Percentiles rank a stretch among this genome's conserved stretches.
Conservation (phyloP, 1,284 basidiomycete species). For the Cystobasidium slooffiae region DNA sequence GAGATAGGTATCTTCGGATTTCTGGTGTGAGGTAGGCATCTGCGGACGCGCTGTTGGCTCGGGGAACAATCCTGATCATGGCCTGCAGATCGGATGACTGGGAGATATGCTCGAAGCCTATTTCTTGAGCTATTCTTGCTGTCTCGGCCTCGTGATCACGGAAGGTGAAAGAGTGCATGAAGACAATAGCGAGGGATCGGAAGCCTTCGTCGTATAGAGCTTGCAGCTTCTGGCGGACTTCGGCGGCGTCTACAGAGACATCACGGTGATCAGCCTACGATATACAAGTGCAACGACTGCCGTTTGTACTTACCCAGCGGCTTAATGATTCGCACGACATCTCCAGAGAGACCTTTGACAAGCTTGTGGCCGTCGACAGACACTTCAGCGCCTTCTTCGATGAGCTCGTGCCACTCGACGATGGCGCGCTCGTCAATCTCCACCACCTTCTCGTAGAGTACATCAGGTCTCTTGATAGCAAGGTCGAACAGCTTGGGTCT, state of each 20-base stretch:
- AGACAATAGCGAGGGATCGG: slow-evolving; percentile 81
- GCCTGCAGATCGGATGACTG: slow-evolving; percentile 79
- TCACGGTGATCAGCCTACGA: background rate
- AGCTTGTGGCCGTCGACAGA: slow-evolving; percentile 67
- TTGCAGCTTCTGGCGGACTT: slow-evolving; percentile 64
- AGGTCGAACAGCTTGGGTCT: slow-evolving; percentile 70
- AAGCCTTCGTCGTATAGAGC: slow-evolving; percentile 75
- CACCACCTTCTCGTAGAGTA: slow-evolving; percentile 78
- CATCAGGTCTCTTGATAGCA: slow-evolving; percentile 65
- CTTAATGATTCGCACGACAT: slow-evolving; percentile 84
- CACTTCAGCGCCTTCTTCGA: slow-evolving; percentile 73
- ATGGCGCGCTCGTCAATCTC: slow-evolving; percentile 87
- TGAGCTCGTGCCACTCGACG: slow-evolving; percentile 61
- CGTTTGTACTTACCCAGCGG: slow-evolving; percentile 64
- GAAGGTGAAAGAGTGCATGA: slow-evolving; percentile 90
- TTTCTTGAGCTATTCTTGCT: slow-evolving; percentile 70
- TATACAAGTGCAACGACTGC: background rate
- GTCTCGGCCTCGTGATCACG: slow-evolving; percentile 72
- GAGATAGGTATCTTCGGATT: slow-evolving; percentile 60
- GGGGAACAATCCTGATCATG: slow-evolving; percentile 73
- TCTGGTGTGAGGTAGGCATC: slow-evolving; percentile 97
- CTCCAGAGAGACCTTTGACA: slow-evolving; percentile 75
- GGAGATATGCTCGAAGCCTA: slow-evolving; percentile 87
- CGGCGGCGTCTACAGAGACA: slow-evolving; percentile 59
- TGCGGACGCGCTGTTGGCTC: slow-evolving; percentile 88